A percentile compares a stretch with the other conserved stretches of the same genome.
These are phyloP conservation scores for Coffea humblotiana DNA, from an alignment of 305 asterid genomes.

Conservation along the genomic window DNA sequence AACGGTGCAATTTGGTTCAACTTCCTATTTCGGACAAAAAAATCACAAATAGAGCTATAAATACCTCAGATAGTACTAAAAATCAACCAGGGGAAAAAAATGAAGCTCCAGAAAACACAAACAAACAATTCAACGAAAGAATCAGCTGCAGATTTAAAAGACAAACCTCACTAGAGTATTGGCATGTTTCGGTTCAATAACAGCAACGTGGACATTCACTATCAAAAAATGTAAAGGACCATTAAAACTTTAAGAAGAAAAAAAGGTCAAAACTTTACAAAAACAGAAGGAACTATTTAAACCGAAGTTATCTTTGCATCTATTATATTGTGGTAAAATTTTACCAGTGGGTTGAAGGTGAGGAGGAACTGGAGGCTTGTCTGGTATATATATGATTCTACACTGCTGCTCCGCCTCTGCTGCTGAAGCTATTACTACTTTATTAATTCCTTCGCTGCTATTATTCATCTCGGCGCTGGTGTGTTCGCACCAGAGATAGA, in stretches of 20 bases:
- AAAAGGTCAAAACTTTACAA: not conserved
- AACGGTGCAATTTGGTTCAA: conserved; percentile 72
- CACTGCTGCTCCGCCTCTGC: conserved; percentile 21
- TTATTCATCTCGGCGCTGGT: no score
- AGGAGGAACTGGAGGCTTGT: conserved; percentile 54
- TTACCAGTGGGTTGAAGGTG: conserved; percentile 72
- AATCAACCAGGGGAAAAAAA: not conserved
- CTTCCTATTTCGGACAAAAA: conserved; percentile 43
- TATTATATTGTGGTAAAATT: no score
- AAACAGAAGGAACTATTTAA: not conserved
- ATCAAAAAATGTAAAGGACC: conserved; percentile 16
- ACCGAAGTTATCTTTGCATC: not conserved
- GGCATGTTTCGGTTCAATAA: conserved; percentile 69
- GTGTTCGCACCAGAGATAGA: no score
- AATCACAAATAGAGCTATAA: not conserved
- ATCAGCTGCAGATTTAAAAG: conserved; percentile 3
- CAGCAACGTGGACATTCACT: conserved; percentile 68
- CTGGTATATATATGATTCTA: conserved; percentile 74
- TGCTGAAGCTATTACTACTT: not conserved
- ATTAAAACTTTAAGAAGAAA: not conserved
- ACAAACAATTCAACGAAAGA: not conserved
- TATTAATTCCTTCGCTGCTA: not conserved
- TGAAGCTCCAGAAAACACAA: not conserved
- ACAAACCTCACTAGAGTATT: conserved; percentile 62
- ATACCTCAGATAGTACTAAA: no score